phyloP scores from a whole-genome alignment of 257 asterid genomes.

The Ligustrum vulgare region DNA sequence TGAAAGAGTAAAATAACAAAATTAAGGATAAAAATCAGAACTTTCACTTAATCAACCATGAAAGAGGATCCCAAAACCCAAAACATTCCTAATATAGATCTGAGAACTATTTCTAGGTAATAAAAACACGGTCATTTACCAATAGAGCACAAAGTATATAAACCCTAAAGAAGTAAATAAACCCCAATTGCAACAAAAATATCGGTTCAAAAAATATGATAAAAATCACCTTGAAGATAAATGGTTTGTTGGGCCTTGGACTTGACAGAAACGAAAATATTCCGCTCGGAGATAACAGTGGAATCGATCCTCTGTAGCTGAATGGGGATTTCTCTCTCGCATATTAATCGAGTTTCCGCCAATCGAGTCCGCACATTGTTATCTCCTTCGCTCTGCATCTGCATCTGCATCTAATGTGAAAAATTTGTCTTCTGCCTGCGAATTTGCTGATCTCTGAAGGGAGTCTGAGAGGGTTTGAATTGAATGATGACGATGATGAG shows the following conservation, averaged over 20 bases:
- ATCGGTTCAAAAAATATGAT: background rate
- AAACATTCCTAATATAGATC: background rate
- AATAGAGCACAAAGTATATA: background rate
- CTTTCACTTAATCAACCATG: background rate
- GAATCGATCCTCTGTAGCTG: slow-evolving; percentile 62
- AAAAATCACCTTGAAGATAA: slow-evolving; percentile 57
- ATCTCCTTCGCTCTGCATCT: slow-evolving; percentile 50
- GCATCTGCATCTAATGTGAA: slow-evolving; percentile 31
- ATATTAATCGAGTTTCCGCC: slow-evolving; percentile 58
- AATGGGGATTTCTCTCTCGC: slow-evolving; percentile 67
- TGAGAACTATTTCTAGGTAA: background rate
- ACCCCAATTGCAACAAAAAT: background rate
- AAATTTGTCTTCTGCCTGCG: background rate
- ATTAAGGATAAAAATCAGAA: slow-evolving; percentile 10
- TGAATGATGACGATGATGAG: background rate
- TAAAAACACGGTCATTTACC: background rate
- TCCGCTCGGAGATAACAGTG: slow-evolving; percentile 22
- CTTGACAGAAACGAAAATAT: slow-evolving; percentile 42
- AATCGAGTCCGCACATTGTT: slow-evolving; percentile 38
- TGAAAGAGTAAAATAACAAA: slow-evolving; percentile 30
- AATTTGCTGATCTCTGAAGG: background rate
- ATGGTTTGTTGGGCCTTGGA: slow-evolving; percentile 54
- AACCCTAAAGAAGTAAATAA: background rate
- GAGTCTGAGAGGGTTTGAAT: background rate
- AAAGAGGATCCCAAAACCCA: slow-evolving; percentile 8